Percentiles rank a stretch among this genome's conserved stretches.
phyloP scores from a whole-genome alignment of 2,329 filamentous ascomycete genomes.

The Fusarium sp. region DNA sequence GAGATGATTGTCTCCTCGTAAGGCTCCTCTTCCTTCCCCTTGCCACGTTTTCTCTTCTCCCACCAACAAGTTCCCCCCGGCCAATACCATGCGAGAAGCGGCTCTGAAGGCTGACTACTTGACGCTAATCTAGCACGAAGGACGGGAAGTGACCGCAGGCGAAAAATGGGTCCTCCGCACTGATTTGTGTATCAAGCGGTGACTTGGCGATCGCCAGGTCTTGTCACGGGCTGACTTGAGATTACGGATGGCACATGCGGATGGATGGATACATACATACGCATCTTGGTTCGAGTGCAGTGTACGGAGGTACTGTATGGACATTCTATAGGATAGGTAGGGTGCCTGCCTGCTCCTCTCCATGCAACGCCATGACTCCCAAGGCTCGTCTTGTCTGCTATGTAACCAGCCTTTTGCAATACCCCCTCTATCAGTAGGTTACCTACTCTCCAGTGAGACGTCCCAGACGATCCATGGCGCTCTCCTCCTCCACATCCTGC shows the following conservation, averaged over 20 bases:
- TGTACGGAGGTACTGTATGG: neutral
- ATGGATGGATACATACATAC: neutral
- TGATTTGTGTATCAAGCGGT: constrained; percentile 78
- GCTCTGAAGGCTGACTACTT: constrained; percentile 14
- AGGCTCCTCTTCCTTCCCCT: constrained; percentile 44
- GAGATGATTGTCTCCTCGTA: constrained; percentile 85
- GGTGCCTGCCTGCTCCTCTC: neutral
- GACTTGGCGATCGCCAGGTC: constrained; percentile 25
- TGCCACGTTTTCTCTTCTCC: constrained; percentile 15
- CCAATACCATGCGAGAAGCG: neutral
- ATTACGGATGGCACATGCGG: constrained; percentile 12
- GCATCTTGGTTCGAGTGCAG: neutral
- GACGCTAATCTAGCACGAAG: constrained; percentile 73
- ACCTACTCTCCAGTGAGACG: constrained; percentile 21
- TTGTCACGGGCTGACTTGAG: neutral
- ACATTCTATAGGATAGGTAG: neutral
- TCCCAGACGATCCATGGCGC: constrained; percentile 39
- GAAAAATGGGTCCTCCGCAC: constrained; percentile 94
- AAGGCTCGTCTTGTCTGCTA: neutral
- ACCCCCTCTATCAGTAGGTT: constrained; percentile 1
- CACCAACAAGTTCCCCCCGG: neutral
- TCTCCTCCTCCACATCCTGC: constrained; percentile 16
- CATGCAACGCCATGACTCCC: neutral
- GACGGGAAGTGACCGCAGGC: constrained; percentile 79
- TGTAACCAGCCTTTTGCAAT: neutral